Evolutionary conservation across 1,139 yeast species (phyloP), one percentile per base, ranked within the genome.

Genomic region (Ogataea hybrid): DNA sequence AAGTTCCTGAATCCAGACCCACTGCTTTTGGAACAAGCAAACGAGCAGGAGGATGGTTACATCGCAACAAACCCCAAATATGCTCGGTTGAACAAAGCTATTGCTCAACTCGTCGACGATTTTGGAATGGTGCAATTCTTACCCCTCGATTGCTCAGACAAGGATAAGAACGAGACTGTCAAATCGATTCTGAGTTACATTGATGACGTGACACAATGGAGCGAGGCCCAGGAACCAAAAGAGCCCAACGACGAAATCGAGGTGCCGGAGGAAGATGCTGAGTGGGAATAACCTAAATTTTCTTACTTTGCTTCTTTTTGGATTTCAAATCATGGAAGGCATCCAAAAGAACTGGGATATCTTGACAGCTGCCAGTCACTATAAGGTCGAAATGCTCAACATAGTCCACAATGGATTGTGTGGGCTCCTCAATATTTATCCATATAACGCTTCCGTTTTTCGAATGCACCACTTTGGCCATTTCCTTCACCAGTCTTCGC

Each of bases 91-190:
- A 92, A 88, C 61, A 77, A 77, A 53, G 75, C 92, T 22, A 89
- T 92, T 53, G 97, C 97, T 1, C 81, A 84, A 51, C 70, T 92
- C 53, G 90, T 87, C 27, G 97, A 94, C 61, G 99, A 94, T 59
- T 92, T 92, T 63, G 97, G 98, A 7, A 92, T 92, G 99, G 97
- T 92, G 3, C 97, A 92, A 60, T 92, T 89, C 59, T 68, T 92
- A 50, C 97, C 98, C 0, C 71, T 92, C 50, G 94, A 88, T 57
- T 83, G 96, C 36, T 75, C 81, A 35, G 83, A 85, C 59, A 84
- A 89, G 32, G 66, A 63, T 39, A 55, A 49, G 18, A 73, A 75
- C 45, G 90, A 83, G 38, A 77, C 89, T 36, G 84, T 92, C 15
- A 79, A 84, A 7, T 84, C 92, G 0, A 92, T 92, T 40, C 70